These are phyloP conservation scores for Yamadazyma diospyri DNA, from an alignment of 1,139 yeast genomes.

Conservation along the genomic window DNA sequence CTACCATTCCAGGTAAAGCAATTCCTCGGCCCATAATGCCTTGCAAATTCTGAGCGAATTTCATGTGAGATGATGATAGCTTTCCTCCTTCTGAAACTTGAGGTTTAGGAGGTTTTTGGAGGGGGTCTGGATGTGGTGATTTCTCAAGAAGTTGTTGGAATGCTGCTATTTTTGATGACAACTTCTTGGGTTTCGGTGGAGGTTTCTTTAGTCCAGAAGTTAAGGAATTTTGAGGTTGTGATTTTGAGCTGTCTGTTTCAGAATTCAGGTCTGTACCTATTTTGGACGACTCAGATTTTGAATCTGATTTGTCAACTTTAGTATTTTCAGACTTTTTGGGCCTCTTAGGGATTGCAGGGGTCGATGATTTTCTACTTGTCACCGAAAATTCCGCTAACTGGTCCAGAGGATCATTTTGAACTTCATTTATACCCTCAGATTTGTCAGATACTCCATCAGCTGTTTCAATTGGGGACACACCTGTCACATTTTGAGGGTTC, in stretches of 20 bases:
- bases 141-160: slow-evolving; percentile 60
- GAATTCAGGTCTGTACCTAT: no score
- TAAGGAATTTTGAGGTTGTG: no score
- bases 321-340: not conserved
- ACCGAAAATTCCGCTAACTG: no score
- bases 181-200: slow-evolving; percentile 73
- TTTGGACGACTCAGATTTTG: no score
- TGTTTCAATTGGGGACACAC: no score
- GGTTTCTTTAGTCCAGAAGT: no score
- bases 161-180: slow-evolving; percentile 75
- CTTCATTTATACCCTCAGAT: no score
- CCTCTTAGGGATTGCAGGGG: not conserved
- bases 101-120: slow-evolving; percentile 1
- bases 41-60: slow-evolving; percentile 53
- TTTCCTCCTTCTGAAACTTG: slow-evolving; percentile 8
- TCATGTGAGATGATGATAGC: slow-evolving; percentile 33
- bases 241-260: no score
- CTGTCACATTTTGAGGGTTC: no score
- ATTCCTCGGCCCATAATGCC: slow-evolving; percentile 54
- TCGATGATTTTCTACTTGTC: not conserved
- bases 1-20: slow-evolving; percentile 65
- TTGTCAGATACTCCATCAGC: no score
- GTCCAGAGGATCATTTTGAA: no score
- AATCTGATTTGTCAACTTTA: no score
- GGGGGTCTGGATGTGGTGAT: slow-evolving; percentile 8